phyloP scores from a whole-genome alignment of 108 stramenopile genomes.

The Schizochytrium sp. region DNA sequence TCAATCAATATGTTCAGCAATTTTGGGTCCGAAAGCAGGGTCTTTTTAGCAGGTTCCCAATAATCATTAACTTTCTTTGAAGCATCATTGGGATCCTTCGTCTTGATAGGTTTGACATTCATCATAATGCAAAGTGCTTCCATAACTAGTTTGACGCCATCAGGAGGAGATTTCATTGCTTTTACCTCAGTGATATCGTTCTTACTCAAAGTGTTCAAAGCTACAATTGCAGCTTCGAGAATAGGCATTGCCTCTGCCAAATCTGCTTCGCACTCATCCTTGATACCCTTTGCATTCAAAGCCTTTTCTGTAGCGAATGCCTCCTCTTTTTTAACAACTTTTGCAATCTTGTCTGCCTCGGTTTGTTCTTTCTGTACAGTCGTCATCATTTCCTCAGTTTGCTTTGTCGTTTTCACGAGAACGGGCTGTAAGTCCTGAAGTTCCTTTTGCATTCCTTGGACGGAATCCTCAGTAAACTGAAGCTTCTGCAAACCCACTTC shows the following conservation, averaged over 20 bases:
- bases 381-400: conserved; percentile 72
- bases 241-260: conserved; percentile 83
- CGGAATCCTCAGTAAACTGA: conserved; percentile 71
- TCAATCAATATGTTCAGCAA: conserved; percentile 75
- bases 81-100: conserved; percentile 72
- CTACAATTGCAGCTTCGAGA: conserved; percentile 79
- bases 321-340: conserved; percentile 71
- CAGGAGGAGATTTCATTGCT: conserved; percentile 79
- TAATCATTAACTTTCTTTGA: conserved; percentile 76
- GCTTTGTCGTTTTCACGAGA: conserved; percentile 66
- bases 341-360: conserved; percentile 64
- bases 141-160: conserved; percentile 75
- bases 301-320: conserved; percentile 70
- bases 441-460: conserved; percentile 68
- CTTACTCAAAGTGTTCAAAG: conserved; percentile 79
- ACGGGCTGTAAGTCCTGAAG: conserved; percentile 76
- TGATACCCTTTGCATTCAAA: conserved; percentile 68
- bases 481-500: conserved; percentile 77
- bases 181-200: conserved; percentile 81
- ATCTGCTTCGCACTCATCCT: conserved; percentile 76
- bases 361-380: conserved; percentile 70
- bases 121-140: conserved; percentile 80
- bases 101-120: conserved; percentile 66
- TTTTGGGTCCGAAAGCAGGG: conserved; percentile 70
- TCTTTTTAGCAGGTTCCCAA: conserved; percentile 77